These are phyloP conservation scores for Niebla homalea DNA, from an alignment of 495 filamentous ascomycete species.

Conservation along the genomic window DNA sequence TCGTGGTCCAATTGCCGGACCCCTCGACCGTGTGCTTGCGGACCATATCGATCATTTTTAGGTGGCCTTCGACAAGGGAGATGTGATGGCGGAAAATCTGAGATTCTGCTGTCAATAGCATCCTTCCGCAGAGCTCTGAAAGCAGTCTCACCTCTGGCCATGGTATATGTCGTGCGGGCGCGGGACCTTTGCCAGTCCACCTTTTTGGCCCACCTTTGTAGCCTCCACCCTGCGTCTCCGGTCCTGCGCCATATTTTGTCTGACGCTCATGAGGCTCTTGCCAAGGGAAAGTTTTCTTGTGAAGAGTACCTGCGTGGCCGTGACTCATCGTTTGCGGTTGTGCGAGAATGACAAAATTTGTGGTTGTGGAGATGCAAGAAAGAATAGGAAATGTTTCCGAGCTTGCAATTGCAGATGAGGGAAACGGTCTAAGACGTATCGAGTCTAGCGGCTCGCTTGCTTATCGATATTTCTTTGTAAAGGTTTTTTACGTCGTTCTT, in stretches of 20 bases:
- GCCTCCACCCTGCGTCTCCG: constrained; percentile 14
- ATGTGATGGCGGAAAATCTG: constrained; percentile 24
- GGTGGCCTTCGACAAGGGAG: constrained; percentile 21
- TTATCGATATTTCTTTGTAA: no score
- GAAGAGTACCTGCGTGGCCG: no score
- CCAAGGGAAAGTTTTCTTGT: no score
- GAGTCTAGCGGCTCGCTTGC: no score
- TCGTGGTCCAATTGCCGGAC: constrained; percentile 14
- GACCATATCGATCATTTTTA: constrained; percentile 24
- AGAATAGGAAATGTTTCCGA: no score
- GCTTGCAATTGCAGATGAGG: no score
- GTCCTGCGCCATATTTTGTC: constrained; percentile 9
- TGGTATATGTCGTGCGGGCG: constrained; percentile 18
- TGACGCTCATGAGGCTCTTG: constrained; percentile 6
- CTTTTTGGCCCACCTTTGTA: constrained; percentile 14
- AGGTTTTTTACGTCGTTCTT: no score
- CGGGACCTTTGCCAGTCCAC: constrained; percentile 16
- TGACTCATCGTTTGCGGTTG: no score
- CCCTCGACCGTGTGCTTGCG: constrained; percentile 18
- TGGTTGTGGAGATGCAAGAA: no score
- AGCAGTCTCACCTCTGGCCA: constrained; percentile 14
- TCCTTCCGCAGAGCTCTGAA: not conserved
- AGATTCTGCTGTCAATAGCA: not conserved
- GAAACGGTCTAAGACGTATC: no score
- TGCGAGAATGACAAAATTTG: no score